Base-by-base conservation (phyloP, 225 moss, liverwort and hornwort genomes). In the Sphagnum contortum region DNA sequence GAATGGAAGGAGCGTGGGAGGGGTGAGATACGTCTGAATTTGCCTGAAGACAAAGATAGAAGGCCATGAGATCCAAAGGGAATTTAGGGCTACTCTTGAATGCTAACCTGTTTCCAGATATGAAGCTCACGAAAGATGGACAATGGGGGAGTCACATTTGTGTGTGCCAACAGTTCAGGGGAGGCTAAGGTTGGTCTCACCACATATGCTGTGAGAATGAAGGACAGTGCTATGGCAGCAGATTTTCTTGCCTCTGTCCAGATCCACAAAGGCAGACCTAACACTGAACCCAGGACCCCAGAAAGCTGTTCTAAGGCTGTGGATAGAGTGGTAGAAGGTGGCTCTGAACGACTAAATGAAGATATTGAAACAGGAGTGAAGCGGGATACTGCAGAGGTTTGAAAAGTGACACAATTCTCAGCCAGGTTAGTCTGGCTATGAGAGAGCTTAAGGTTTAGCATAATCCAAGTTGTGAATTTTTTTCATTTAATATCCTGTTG, bases 61-160 rank as follows among this genome's bases (percentile, higher is more conserved):
- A 90, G 73, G 77, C 69, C 93, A 94, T 94, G 93, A 78, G 93
- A 68, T 86, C 93, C 0, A 94, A 84, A 76, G 93, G 93, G 50
- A 94, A 94, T 63, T 72, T 82, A 72, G 79, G 93, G 9, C 77
- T 94, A 47, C 86, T 94, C 45, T 73, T 94, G 55, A 94, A 94
- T 50, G 93, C 93, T 9, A 90, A 73, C 63, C 84, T 94, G 44
- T 94, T 88, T 13, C 90, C 93, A 2, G 90, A 94, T 56, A 94
- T 94, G 93, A 94, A 94, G 74, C 67, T 94, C 9, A 82, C 93
- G 10, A 94, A 94, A 90, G 77, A 94, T 90, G 93, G 93, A 94
- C 60, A 94, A 90, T 56, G 78, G 88, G 68, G 93, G 93, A 29
- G 83, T 94, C 45, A 86, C 88, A 3, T 90, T 94, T 60, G 88